Conservation (phyloP, 805 yeast genomes). For the Barnettozyma pratensis region DNA sequence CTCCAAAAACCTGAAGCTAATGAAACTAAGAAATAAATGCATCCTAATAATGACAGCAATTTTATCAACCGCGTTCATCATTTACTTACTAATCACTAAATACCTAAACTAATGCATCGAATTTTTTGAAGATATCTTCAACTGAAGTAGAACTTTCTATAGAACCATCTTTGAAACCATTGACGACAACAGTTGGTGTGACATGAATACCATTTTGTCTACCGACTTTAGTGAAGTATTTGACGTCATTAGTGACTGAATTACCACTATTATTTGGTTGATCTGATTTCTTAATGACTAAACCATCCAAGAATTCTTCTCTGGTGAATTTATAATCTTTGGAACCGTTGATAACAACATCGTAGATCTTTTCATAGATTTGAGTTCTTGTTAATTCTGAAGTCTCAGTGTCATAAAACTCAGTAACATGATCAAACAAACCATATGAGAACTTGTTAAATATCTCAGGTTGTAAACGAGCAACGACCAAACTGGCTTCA, state of each 20-base stretch:
- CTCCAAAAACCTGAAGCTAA: background rate
- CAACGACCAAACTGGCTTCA: conserved; percentile 69
- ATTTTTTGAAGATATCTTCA: conserved; percentile 31
- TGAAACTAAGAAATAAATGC: conserved; percentile 1
- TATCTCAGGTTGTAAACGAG: conserved; percentile 44
- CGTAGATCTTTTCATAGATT: conserved; percentile 47
- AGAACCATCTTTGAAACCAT: conserved; percentile 55
- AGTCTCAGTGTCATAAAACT: conserved; percentile 59
- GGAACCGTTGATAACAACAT: conserved; percentile 40
- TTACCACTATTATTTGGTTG: conserved; percentile 52
- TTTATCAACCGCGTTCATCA: background rate
- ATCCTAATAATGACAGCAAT: background rate
- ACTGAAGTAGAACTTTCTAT: conserved; percentile 60
- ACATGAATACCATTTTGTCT: conserved; percentile 78
- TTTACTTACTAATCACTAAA: background rate
- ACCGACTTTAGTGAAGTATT: conserved; percentile 66
- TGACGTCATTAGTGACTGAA: conserved; percentile 53
- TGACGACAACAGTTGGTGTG: conserved; percentile 73
- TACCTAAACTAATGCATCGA: conserved; percentile 7
- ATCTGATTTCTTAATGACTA: conserved; percentile 21
- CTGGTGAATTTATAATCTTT: conserved; percentile 17
- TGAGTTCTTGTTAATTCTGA: conserved; percentile 49
- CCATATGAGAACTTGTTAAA: conserved; percentile 55
- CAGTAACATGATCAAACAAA: conserved; percentile 49
- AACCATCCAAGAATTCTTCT: conserved; percentile 29